Base-by-base conservation (phyloP, 768 basidiomycete genomes). In the Russula ochroleuca region DNA sequence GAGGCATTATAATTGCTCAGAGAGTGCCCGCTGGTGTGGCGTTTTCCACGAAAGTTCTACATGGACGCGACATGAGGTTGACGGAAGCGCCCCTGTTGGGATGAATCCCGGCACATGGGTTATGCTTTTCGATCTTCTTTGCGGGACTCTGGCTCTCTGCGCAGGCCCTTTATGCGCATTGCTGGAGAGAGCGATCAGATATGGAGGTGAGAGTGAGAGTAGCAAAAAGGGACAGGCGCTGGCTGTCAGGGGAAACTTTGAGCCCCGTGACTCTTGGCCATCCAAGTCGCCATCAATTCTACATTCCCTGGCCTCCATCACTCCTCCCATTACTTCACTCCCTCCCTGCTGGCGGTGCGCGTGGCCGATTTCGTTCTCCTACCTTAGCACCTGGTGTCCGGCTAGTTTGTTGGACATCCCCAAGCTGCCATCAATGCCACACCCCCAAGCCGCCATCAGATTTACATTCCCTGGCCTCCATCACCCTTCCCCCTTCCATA, bases 41-140 rank as follows among this genome's bases (percentile, higher is more conserved):
- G 63, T 65, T 65, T 67, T 67, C 65, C 65, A 67, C 65, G 65
- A 57, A 55, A 57, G 23, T 53, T 64, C 55, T 64, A 59, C 57
- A 58, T 28, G 57, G 63, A 64, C 31, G 40, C 14, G 53, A 61
- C 64, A 65, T 65, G 64, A 65, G 58, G 64, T 59, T 54, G 64
- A 49, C 64, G 64, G 64, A 61, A 65, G 40, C 47, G 59, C 33
- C 53, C 53, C n/a, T n/a, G n/a, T n/a, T n/a, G 49, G 25, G 7
- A 10, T 11, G 9, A 50, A n/a, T 11, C 1, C 10, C 11, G 31
- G 33, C 13, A 11, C n/a, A 35, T 35, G 51, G 11, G n/a, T n/a
- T 25, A 33, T 17, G 17, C 49, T 50, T 50, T 35, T 33, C 33
- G 31, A 35, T 19, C 31, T 35, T 35, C 51, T 52, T 33, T n/a